Conservation (phyloP, 2,329 filamentous ascomycete species). For the Xylaria sp. region DNA sequence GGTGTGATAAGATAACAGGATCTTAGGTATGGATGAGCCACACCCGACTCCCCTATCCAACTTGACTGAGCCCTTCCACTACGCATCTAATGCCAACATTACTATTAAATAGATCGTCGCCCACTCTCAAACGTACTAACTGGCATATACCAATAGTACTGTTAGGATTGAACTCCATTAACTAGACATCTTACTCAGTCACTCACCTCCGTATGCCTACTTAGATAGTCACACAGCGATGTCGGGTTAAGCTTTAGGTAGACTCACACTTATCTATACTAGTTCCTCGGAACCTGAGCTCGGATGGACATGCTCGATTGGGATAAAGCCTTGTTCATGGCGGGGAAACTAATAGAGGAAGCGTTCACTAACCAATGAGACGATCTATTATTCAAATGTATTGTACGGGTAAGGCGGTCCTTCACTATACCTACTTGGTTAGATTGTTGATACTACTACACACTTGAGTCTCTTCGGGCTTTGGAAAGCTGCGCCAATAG, state of each 20-base stretch:
- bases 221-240: slow-evolving; percentile 23
- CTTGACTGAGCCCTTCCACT: neutral
- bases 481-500: slow-evolving; percentile 14
- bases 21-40: neutral
- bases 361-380: slow-evolving; percentile 23
- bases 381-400: slow-evolving; percentile 13
- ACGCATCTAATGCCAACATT: neutral
- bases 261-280: slow-evolving; percentile 13
- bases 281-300: slow-evolving; percentile 9
- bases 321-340: slow-evolving; percentile 12
- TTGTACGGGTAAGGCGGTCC: neutral
- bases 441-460: slow-evolving; percentile 3
- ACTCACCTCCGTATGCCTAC: neutral
- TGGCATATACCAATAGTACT: too few species aligned
- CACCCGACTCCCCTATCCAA: too few species aligned
- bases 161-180: neutral
- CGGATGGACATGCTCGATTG: slow-evolving; percentile 45
- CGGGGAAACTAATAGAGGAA: slow-evolving; percentile 19
- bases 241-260: slow-evolving; percentile 22
- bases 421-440: neutral
- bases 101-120: too few species aligned
- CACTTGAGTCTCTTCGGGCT: slow-evolving; percentile 6
- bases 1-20: slow-evolving; percentile 18
- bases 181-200: neutral
- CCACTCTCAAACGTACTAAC: too few species aligned